Conservation (phyloP, 176 grass and related monocot genomes). For the Eragrostis curvula region DNA sequence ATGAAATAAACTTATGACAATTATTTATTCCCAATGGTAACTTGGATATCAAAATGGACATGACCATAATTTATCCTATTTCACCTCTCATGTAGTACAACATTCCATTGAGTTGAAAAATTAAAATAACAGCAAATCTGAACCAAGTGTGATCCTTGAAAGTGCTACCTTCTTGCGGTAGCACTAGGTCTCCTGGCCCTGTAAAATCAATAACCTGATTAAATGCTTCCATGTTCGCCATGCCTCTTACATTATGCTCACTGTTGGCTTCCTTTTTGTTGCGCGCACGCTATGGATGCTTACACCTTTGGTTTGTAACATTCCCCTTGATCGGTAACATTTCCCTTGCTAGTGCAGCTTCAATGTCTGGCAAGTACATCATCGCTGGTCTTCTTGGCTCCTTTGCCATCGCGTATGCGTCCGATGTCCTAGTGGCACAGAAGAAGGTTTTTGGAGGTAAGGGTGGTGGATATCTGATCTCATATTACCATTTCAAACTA, state of each 20-base stretch:
- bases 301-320: neutral
- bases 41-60: neutral
- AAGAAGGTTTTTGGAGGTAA: conserved; percentile 83
- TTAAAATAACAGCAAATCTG: too few relatives aligned
- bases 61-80: neutral
- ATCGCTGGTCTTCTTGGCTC: conserved; percentile 44
- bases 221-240: conserved; percentile 5
- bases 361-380: conserved; percentile 74
- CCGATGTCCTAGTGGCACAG: conserved; percentile 54
- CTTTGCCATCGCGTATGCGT: conserved; percentile 52
- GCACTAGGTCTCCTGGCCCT: neutral
- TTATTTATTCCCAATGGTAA: neutral
- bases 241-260: neutral
- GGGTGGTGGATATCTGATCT: neutral
- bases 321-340: neutral
- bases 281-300: neutral
- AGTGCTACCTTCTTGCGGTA: neutral
- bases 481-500: too few relatives aligned
- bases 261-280: neutral
- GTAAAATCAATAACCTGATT: neutral
- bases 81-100: neutral
- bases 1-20: neutral
- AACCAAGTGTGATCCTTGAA: too few relatives aligned
- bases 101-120: too few relatives aligned
- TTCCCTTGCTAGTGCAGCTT: neutral